Evolutionary conservation across 768 basidiomycete genomes (phyloP), one percentile per base, ranked within the genome.

Genomic region (Russula olivacea): DNA sequence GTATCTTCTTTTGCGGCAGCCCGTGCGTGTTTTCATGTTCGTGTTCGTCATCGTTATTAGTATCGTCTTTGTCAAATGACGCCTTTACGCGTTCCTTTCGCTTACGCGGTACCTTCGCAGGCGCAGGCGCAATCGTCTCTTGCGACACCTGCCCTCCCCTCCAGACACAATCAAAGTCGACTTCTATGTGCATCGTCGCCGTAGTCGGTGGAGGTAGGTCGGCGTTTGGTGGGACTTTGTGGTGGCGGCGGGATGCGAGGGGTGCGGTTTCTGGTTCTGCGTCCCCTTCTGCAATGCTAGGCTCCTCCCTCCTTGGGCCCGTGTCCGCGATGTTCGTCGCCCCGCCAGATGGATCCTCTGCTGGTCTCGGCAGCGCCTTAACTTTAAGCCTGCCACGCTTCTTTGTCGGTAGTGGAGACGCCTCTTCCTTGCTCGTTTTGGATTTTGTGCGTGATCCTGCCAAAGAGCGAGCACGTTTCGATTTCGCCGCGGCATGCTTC

Each of bases 1-100:
- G 52, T 12, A 57, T 45, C 52, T 53, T 58, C 52, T 63, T 63
- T 23, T 11, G 48, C 1, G 45, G 58, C 21, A 52, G 57, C 36
- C 14, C 43, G 2, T 25, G 34, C 38, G 49, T 38, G 3, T 38
- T 36, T 36, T 40, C 38, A 6, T 17, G 14, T 40, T 40, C 38
- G 15, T 17, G 11, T 47, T 47, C 45, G 21, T 47, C 21, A 21
- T n/a, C n/a, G 19, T 47, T 12, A 30, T 62, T 57, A 15, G 19
- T 45, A 50, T 62, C 55, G 8, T 41, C 28, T 23, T 45, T 21
- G 36, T 53, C 34, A 11, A 2, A 1, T 8, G 9, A 5, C 12
- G 30, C 21, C 36, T 58, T 54, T 17, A 15, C 15, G n/a, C 21
- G 56, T 6, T 63, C 32, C 43, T 58, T 63, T 14, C 56, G 56